Base-by-base conservation (phyloP, 495 filamentous ascomycete genomes). In the Penicillium lividum region DNA sequence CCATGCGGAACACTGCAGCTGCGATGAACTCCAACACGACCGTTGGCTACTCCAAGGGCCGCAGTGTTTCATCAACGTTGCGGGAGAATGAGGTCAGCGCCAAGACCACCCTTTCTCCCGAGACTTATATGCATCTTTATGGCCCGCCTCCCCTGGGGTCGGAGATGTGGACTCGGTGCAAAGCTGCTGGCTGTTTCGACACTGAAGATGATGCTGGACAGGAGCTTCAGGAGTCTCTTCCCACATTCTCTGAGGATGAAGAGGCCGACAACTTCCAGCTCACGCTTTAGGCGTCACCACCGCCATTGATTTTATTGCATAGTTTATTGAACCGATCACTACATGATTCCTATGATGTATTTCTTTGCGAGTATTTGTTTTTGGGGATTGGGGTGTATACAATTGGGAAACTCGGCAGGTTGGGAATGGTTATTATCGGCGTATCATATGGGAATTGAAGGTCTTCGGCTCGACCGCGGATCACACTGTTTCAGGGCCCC, bases 1-100 rank as follows among this genome's bases (percentile, higher is more conserved):
- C 73, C 11, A 78, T 85, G 77, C 79, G 83, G 52, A 74, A 84
- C 62, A 74, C 83, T 4, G 84, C 86, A 7, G 88, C 89, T 18
- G 79, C 77, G 7, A 79, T 75, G n/a, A 82, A 80, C 10, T 93
- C 92, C 11, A 82, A 84, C 52, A 89, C 83, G 47, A 96, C 92
- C 0, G 73, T 97, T 29, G 92, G 92, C 7, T 93, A 92, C 67
- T 85, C 84, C 51, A 90, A 88, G 66, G 91, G 92, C 29, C 81
- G 91, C 15, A 80, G 78, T 15, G 81, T 86, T 13, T 87, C 87
- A 7, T 73, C 77, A 9, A 73, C 65, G 5, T 57, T 84, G 60
- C 69, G 71, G 43, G 72, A 72, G 48, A 71, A 69, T 16, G 62
- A 68, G 42, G 58, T 51, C 4, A 60, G 64, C 38, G 63, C 60